These are phyloP conservation scores for Gracilaria gracilis DNA, from an alignment of 23 red algal species.

Conservation along the genomic window DNA sequence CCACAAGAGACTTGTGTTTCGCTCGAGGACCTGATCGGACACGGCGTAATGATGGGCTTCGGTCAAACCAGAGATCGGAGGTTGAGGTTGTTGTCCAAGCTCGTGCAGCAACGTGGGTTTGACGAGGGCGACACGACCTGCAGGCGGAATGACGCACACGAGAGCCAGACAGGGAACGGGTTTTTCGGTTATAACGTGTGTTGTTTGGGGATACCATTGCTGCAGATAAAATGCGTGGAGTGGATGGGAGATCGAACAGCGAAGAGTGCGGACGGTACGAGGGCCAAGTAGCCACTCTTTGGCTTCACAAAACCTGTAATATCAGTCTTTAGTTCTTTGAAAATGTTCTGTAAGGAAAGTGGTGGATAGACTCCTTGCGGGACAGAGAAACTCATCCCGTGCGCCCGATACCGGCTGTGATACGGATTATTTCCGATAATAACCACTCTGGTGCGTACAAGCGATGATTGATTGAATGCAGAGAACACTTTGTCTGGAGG, in stretches of 20 bases:
- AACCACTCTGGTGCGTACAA: slow-evolving; percentile 85
- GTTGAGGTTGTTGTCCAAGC: not conserved
- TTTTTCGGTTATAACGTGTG: not conserved
- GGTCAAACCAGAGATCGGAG: not conserved
- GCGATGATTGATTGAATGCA: slow-evolving; percentile 81
- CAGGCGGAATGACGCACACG: not conserved
- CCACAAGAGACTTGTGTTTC: slow-evolving; percentile 15
- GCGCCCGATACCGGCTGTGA: slow-evolving; percentile 90
- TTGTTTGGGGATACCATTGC: slow-evolving; percentile 7
- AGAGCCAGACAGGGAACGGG: slow-evolving; percentile 2
- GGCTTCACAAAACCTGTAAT: slow-evolving; percentile 77
- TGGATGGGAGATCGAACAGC: not conserved
- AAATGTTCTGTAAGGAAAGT: slow-evolving; percentile 90
- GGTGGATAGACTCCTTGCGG: slow-evolving; percentile 78
- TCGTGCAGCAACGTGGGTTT: not conserved
- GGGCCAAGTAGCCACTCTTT: slow-evolving; percentile 62
- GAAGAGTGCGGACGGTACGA: not conserved
- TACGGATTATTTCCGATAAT: slow-evolving; percentile 99
- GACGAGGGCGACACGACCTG: not conserved
- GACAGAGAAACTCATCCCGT: slow-evolving; percentile 96
- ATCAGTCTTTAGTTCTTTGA: slow-evolving; percentile 84
- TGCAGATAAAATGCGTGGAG: not conserved
- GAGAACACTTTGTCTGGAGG: slow-evolving; percentile 80
- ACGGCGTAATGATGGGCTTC: not conserved
- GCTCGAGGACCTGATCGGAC: not conserved